Evolutionary conservation across 225 moss, liverwort and hornwort genomes (phyloP).

Genomic region (Pleurozium schreberi): DNA sequence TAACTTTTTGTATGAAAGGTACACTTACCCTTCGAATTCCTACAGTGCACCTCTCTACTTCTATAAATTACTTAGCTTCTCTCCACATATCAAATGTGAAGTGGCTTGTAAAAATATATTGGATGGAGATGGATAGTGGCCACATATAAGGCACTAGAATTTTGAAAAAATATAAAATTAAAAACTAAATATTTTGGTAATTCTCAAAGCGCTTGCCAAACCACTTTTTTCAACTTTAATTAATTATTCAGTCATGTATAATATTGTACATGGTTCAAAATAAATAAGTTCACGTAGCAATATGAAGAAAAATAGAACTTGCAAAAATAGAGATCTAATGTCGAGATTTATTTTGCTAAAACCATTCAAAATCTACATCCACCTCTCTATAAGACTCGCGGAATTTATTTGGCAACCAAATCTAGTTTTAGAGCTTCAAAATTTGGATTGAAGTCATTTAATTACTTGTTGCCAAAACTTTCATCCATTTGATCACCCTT

Average conservation of each 20-base stretch:
- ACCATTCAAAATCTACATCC: neutral
- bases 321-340: neutral
- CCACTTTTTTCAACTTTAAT: neutral
- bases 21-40: neutral
- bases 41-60: neutral
- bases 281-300: no score
- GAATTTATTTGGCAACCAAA: neutral
- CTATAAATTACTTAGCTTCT: neutral
- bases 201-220: neutral
- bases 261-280: neutral
- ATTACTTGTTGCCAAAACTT: neutral
- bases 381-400: accelerated
- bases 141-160: accelerated
- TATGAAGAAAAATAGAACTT: neutral
- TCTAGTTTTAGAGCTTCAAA: neutral
- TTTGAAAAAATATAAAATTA: no score
- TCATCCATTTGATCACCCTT: neutral
- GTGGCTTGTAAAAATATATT: neutral
- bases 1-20: neutral
- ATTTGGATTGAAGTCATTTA: neutral
- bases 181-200: no score
- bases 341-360: neutral
- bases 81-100: neutral
- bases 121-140: neutral
- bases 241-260: neutral